A percentile compares a stretch with the other conserved stretches of the same genome.
These are phyloP conservation scores for Cardamine chenopodiifolia DNA, from an alignment of 345 rosid genomes.

Conservation along the genomic window DNA sequence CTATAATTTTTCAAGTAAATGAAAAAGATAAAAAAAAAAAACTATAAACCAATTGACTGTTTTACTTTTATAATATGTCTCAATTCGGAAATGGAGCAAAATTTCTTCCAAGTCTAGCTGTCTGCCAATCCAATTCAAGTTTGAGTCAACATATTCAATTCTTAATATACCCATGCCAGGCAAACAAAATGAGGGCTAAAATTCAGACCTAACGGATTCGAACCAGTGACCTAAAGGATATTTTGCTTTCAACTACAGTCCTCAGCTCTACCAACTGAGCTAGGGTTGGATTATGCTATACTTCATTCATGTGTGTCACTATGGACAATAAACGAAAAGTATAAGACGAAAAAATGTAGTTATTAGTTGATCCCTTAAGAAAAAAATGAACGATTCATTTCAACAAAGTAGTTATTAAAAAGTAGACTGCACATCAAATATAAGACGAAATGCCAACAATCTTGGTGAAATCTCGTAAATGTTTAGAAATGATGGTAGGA, in stretches of 20 bases:
- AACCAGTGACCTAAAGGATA: constrained; percentile 67
- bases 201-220: constrained; percentile 67
- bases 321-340: background rate
- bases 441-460: no score
- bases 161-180: background rate
- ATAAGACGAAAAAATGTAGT: no score
- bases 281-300: constrained; percentile 59
- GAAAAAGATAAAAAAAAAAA: no score
- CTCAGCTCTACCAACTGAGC: constrained; percentile 99
- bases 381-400: no score
- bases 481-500: background rate
- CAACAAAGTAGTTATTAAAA: no score
- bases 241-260: constrained; percentile 68
- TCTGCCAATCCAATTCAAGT: background rate
- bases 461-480: background rate
- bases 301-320: background rate
- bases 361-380: background rate
- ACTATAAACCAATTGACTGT: no score
- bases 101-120: no score
- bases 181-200: background rate
- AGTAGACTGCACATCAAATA: background rate
- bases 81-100: background rate
- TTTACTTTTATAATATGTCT: no score
- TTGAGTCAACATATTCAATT: background rate
- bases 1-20: no score